These are phyloP conservation scores for Oxyria digyna DNA, from an alignment of 148 eudicot genomes.

Conservation along the genomic window DNA sequence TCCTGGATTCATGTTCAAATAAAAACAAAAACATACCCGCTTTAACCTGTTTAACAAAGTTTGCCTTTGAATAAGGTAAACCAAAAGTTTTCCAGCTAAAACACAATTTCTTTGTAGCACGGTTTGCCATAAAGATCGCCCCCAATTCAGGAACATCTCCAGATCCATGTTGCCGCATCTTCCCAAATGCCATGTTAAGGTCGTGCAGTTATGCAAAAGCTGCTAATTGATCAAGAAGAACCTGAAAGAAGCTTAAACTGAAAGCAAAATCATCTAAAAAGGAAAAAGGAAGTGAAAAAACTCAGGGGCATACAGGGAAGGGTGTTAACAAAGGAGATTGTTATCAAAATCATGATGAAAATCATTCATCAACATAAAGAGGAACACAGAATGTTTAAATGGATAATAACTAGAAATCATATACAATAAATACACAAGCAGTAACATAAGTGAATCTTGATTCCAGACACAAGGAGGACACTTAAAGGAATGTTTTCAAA, in stretches of 20 bases:
- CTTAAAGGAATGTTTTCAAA: neutral
- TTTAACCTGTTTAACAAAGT: slow-evolving; percentile 50
- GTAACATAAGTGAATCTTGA: neutral
- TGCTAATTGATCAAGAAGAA: neutral
- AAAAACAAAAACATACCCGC: slow-evolving; percentile 67
- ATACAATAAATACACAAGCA: neutral
- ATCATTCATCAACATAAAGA: neutral
- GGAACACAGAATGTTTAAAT: neutral
- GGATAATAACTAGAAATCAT: neutral
- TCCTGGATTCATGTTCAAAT: slow-evolving; percentile 43
- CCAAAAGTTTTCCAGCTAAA: slow-evolving; percentile 37
- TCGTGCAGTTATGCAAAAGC: neutral
- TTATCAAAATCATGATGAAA: neutral
- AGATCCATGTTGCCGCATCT: slow-evolving; percentile 12
- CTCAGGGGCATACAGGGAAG: neutral
- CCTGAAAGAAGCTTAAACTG: slow-evolving; percentile 9
- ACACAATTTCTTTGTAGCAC: slow-evolving; percentile 37
- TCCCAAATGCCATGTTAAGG: slow-evolving; percentile 15
- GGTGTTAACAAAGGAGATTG: neutral
- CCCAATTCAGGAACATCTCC: slow-evolving; percentile 44
- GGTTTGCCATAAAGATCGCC: slow-evolving; percentile 59
- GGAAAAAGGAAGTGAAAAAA: neutral
- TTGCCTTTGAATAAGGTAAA: slow-evolving; percentile 28
- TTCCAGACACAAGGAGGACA: neutral
- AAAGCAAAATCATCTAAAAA: neutral